phyloP scores from a whole-genome alignment of 495 filamentous ascomycete genomes.

The Halenospora varia region DNA sequence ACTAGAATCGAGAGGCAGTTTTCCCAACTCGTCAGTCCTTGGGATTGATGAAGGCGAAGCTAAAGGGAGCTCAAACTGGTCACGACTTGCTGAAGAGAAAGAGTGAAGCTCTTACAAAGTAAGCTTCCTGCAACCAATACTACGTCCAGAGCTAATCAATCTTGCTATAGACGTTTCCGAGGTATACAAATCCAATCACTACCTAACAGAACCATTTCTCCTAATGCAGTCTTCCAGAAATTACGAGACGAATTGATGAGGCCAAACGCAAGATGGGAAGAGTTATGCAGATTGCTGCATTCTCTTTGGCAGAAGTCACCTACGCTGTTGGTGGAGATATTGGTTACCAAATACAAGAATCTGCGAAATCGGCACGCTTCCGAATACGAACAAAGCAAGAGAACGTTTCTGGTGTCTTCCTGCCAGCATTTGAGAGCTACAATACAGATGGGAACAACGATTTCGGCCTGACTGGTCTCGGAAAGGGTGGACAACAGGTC shows the following conservation, averaged over 20 bases:
- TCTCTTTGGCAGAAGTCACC: conserved; percentile 95
- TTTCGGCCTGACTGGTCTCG: conserved; percentile 92
- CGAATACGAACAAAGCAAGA: conserved; percentile 91
- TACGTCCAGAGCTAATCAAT: conserved; percentile 3
- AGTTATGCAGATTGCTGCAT: conserved; percentile 98
- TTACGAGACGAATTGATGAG: conserved; percentile 95
- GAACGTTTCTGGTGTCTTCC: conserved; percentile 93
- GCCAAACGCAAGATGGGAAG: conserved; percentile 99
- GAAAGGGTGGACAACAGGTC: conserved; percentile 97
- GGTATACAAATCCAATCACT: conserved; percentile 41
- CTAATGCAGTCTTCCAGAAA: conserved; percentile 56
- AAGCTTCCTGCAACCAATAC: conserved; percentile 20
- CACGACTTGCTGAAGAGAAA: conserved; percentile 87
- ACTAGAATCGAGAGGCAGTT: conserved; percentile 83
- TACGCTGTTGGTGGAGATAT: conserved; percentile 97
- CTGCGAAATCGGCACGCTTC: conserved; percentile 87
- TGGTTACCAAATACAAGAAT: conserved; percentile 95
- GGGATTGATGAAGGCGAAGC: conserved; percentile 95
- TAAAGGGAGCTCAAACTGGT: conserved; percentile 92
- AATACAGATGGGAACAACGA: conserved; percentile 87
- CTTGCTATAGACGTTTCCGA: conserved; percentile 68
- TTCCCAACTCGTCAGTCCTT: conserved; percentile 97
- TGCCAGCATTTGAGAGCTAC: conserved; percentile 89
- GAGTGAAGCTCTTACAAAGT: conserved; percentile 91
- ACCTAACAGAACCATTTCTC: neutral